Evolutionary conservation across 805 yeast genomes (phyloP).

Genomic region (Priceomyces carsonii): DNA sequence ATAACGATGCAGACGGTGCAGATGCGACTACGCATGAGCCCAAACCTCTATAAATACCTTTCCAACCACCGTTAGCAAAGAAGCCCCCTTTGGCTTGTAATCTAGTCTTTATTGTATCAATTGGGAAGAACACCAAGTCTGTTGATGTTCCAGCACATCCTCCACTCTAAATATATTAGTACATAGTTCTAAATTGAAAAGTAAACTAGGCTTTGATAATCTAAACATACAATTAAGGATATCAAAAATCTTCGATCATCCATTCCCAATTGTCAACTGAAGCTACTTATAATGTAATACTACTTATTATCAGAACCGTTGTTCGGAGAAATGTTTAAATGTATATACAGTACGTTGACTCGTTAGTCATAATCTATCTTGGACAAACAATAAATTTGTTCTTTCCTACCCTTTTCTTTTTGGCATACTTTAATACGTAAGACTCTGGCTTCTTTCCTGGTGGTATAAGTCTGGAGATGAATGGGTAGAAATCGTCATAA

Average conservation of each 20-base stretch:
- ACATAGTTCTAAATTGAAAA: not conserved
- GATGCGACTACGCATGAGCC: constrained; percentile 94
- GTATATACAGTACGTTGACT: constrained; percentile 3
- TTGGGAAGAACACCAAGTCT: constrained; percentile 92
- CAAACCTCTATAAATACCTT: constrained; percentile 86
- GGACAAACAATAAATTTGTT: constrained; percentile 28
- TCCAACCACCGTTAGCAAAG: constrained; percentile 88
- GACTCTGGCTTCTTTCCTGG: constrained; percentile 38
- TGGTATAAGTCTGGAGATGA: constrained; percentile 30
- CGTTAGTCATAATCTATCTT: constrained; percentile 12
- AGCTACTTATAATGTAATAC: too few relatives aligned
- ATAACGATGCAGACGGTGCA: constrained; percentile 68
- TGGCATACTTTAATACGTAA: constrained; percentile 37
- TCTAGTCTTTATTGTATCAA: constrained; percentile 92
- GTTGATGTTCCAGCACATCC: constrained; percentile 97
- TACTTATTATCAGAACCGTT: too few relatives aligned
- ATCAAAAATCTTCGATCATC: constrained; percentile 28
- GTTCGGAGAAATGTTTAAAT: too few relatives aligned
- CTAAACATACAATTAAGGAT: constrained; percentile 33
- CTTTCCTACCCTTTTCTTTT: constrained; percentile 35
- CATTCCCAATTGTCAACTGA: constrained; percentile 15
- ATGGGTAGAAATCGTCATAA: constrained; percentile 41
- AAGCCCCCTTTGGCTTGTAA: constrained; percentile 96
- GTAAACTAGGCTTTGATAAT: not conserved
- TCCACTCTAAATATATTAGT: constrained; percentile 55